Conservation (phyloP, 108 stramenopile species). For the Cyclotella atomus region DNA sequence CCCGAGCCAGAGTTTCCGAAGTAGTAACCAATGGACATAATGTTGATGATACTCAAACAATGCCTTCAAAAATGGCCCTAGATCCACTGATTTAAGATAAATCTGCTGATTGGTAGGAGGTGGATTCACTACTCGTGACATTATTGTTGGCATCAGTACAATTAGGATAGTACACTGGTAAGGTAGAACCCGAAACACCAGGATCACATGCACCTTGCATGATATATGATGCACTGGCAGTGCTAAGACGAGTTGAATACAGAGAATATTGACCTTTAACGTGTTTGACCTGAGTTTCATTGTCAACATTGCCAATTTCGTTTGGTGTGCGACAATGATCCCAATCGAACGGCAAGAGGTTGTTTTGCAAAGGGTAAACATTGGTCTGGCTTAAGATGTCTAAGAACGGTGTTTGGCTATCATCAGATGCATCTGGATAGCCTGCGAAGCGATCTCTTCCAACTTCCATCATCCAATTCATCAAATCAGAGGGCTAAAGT, state of each 20-base stretch:
- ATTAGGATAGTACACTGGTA: constrained; percentile 39
- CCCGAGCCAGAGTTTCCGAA: constrained; percentile 66
- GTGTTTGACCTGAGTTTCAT: constrained; percentile 49
- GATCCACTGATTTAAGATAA: constrained; percentile 40
- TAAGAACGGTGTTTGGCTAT: constrained; percentile 48
- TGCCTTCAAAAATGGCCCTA: constrained; percentile 52
- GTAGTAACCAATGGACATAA: constrained; percentile 36
- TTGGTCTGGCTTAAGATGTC: constrained; percentile 34
- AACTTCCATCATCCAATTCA: constrained; percentile 41
- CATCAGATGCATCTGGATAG: constrained; percentile 49
- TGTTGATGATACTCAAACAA: constrained; percentile 54
- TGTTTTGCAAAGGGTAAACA: constrained; percentile 49
- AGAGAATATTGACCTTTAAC: constrained; percentile 15
- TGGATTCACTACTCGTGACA: constrained; percentile 38
- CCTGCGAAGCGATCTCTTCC: constrained; percentile 61
- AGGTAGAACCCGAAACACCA: constrained; percentile 15
- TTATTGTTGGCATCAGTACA: constrained; percentile 61
- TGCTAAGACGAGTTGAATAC: constrained; percentile 34
- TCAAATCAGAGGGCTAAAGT: constrained; percentile 15
- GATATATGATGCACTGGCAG: constrained; percentile 33
- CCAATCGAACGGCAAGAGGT: constrained; percentile 58
- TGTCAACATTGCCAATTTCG: constrained; percentile 28
- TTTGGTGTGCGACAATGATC: constrained; percentile 29
- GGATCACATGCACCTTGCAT: constrained; percentile 67
- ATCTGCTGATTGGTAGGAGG: constrained; percentile 33